Percentiles rank a stretch among this genome's conserved stretches.
These are phyloP conservation scores for Trichothecium roseum DNA, from an alignment of 2,329 filamentous ascomycete species.

Conservation along the genomic window DNA sequence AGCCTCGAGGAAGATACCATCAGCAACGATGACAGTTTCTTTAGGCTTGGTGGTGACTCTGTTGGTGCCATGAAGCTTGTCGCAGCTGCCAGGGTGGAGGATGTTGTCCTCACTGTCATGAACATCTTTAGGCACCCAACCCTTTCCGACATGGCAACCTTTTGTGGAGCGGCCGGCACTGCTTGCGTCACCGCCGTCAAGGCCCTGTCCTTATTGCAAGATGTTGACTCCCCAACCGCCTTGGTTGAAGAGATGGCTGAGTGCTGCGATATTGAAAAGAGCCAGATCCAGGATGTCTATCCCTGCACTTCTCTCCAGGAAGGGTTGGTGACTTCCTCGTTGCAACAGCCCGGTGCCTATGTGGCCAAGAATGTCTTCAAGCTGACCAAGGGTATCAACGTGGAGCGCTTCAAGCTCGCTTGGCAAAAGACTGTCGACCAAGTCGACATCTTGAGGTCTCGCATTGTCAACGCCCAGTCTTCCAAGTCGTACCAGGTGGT, in stretches of 20 bases:
- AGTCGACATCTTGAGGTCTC: slow-evolving; percentile 13
- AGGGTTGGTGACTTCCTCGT: slow-evolving; percentile 6
- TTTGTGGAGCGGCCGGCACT: slow-evolving; percentile 1
- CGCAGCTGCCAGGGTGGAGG: slow-evolving; percentile 37
- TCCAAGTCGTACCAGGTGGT: slow-evolving; percentile 11
- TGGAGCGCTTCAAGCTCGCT: slow-evolving; percentile 8
- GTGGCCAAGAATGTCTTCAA: slow-evolving; percentile 10
- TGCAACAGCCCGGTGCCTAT: slow-evolving; percentile 11
- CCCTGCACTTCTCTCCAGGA: slow-evolving; percentile 8
- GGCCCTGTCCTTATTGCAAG: slow-evolving; percentile 4
- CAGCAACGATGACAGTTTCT: slow-evolving; percentile 46
- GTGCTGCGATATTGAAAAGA: slow-evolving; percentile 5
- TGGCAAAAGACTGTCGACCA: slow-evolving; percentile 10
- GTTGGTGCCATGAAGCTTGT: slow-evolving; percentile 52
- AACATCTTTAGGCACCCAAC: slow-evolving; percentile 41
- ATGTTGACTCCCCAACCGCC: not conserved
- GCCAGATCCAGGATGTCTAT: slow-evolving; percentile 5
- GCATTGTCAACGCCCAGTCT: slow-evolving; percentile 10
- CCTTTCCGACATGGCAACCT: slow-evolving; percentile 39
- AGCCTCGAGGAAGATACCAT: slow-evolving; percentile 18
- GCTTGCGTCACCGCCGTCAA: not conserved
- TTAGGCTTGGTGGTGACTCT: slow-evolving; percentile 49
- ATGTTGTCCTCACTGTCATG: slow-evolving; percentile 39
- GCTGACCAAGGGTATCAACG: slow-evolving; percentile 5
- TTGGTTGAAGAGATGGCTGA: slow-evolving; percentile 7